Percentiles rank a stretch among this genome's conserved stretches.
Conservation (phyloP, 352 stramenopile genomes). For the Phytophthora pisi region DNA sequence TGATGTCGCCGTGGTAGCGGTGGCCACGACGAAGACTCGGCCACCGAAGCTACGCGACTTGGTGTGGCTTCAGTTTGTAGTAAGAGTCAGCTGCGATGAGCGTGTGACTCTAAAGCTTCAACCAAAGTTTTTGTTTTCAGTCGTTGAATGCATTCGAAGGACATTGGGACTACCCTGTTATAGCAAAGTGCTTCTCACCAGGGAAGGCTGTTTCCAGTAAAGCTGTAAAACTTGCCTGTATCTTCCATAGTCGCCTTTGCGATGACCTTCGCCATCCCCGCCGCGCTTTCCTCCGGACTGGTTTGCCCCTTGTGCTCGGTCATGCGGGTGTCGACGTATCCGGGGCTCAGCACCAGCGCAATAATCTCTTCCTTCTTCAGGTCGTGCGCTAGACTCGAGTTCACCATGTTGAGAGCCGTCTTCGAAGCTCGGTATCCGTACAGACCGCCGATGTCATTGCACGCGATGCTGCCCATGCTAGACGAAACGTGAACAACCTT, state of each 20-base stretch:
- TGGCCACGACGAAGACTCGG: constrained; percentile 40
- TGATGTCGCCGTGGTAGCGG: constrained; percentile 88
- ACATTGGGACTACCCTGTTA: background rate
- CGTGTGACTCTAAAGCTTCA: no score
- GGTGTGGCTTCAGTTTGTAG: constrained; percentile 1
- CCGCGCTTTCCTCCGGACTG: constrained; percentile 29
- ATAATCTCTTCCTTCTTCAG: constrained; percentile 43
- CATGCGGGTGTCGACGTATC: constrained; percentile 50
- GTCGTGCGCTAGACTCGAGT: constrained; percentile 38
- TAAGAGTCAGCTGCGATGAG: no score
- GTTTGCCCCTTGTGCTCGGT: constrained; percentile 28
- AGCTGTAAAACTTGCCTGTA: constrained; percentile 44
- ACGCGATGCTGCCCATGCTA: constrained; percentile 43
- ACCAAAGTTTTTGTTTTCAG: no score
- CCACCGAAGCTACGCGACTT: constrained; percentile 26
- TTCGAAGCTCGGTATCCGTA: constrained; percentile 70
- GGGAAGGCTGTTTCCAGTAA: constrained; percentile 4
- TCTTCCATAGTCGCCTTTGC: constrained; percentile 28
- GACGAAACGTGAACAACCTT: constrained; percentile 47
- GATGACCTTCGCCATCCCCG: constrained; percentile 32
- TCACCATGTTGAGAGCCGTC: constrained; percentile 63
- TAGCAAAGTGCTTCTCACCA: background rate
- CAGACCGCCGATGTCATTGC: constrained; percentile 23
- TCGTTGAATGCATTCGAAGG: background rate
- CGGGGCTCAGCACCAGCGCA: constrained; percentile 40